Conservation (phyloP, 352 stramenopile species). For the Phytophthora chlamydospora region DNA sequence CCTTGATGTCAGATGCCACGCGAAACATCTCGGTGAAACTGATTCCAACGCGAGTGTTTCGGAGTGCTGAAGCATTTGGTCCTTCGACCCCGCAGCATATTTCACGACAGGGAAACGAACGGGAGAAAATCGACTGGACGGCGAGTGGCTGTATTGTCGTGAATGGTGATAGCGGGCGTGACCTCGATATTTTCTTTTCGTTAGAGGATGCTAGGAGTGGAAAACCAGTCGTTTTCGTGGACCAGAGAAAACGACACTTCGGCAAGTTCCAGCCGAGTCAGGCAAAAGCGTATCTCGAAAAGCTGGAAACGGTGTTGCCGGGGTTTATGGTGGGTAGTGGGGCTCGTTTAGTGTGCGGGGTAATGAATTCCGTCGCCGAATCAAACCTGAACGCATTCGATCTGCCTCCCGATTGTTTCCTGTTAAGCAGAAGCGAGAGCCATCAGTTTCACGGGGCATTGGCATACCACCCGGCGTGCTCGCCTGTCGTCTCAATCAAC, state of each 20-base stretch:
- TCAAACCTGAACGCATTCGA: slow-evolving; percentile 6
- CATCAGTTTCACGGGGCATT: slow-evolving; percentile 38
- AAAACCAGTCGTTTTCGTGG: slow-evolving; percentile 17
- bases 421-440: slow-evolving; percentile 30
- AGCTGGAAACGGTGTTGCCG: slow-evolving; percentile 13
- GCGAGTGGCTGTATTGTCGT: slow-evolving; percentile 32
- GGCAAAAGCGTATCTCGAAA: slow-evolving; percentile 8
- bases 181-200: slow-evolving; percentile 44
- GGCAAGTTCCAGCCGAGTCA: slow-evolving; percentile 21
- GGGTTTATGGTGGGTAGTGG: slow-evolving; percentile 2
- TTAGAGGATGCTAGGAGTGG: slow-evolving; percentile 28
- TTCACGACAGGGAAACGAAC: not conserved
- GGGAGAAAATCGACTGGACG: slow-evolving; percentile 15
- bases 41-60: slow-evolving; percentile 8
- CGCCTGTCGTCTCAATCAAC: slow-evolving; percentile 32
- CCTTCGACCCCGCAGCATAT: slow-evolving; percentile 4
- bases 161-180: slow-evolving; percentile 29
- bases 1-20: slow-evolving; percentile 9
- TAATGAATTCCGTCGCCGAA: slow-evolving; percentile 14
- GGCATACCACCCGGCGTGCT: slow-evolving; percentile 41
- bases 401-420: slow-evolving; percentile 7
- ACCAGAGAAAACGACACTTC: slow-evolving; percentile 18
- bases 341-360: slow-evolving; percentile 13
- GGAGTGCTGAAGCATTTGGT: slow-evolving; percentile 1
- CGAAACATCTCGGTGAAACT: slow-evolving; percentile 18